Evolutionary conservation across 2,329 filamentous ascomycete genomes (phyloP).

Genomic region (Claviceps cyperi): DNA sequence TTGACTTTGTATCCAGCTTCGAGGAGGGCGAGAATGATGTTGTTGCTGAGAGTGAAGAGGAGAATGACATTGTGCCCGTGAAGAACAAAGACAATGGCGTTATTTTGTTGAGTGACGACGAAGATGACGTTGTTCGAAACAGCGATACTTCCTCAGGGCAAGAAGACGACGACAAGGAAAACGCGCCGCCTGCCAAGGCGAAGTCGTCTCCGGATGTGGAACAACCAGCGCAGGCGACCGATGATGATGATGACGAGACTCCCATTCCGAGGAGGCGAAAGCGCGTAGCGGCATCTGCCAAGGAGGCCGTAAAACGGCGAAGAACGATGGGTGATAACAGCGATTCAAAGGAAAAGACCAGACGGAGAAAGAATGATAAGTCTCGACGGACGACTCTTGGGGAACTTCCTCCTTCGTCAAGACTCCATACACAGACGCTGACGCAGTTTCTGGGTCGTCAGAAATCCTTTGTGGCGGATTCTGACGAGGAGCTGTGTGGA

Average conservation of each 20-base stretch:
- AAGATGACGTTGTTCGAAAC: conserved; percentile 4
- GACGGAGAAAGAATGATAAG: conserved; percentile 3
- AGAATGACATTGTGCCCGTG: conserved; percentile 9
- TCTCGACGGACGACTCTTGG: conserved; percentile 18
- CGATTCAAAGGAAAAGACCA: neutral
- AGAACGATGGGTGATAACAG: conserved; percentile 2
- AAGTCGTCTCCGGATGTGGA: neutral
- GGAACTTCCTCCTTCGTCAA: conserved; percentile 16
- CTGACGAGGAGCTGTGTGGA: conserved; percentile 15
- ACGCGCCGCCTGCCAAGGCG: conserved; percentile 1
- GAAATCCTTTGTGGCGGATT: conserved; percentile 20
- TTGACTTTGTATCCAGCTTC: conserved; percentile 24
- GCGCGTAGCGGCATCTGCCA: conserved; percentile 1
- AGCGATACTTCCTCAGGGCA: neutral
- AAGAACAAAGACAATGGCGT: conserved; percentile 13
- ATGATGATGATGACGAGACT: conserved; percentile 11
- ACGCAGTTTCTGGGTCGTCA: conserved; percentile 23
- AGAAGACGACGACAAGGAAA: conserved; percentile 8
- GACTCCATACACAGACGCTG: conserved; percentile 27
- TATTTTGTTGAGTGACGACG: conserved; percentile 15
- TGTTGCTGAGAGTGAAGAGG: conserved; percentile 14
- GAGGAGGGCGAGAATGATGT: conserved; percentile 15
- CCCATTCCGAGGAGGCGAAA: conserved; percentile 13
- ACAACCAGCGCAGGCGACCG: neutral
- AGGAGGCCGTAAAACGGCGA: neutral